Percentiles rank a stretch among this genome's conserved stretches.
These are phyloP conservation scores for Vitis rupestris DNA, from an alignment of 164 flowering plant genomes.

Conservation along the genomic window DNA sequence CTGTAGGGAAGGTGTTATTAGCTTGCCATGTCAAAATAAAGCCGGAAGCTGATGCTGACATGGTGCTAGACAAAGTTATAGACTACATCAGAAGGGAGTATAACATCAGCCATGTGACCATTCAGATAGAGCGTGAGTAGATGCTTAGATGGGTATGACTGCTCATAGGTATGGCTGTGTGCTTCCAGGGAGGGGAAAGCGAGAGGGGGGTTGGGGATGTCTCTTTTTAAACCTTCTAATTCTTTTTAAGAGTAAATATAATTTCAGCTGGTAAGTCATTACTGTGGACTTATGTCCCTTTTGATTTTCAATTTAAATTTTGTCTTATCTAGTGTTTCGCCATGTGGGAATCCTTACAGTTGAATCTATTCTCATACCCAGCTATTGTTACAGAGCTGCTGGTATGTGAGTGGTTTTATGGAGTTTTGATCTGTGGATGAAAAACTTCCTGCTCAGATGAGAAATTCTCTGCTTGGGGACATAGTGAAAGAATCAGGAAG, in stretches of 20 bases:
- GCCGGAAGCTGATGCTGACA: constrained; percentile 75
- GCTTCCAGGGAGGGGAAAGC: too few species aligned
- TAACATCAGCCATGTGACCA: constrained; percentile 86
- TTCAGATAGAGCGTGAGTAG: constrained; percentile 76
- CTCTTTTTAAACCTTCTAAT: not conserved
- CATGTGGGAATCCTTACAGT: not conserved
- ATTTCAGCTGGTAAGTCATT: not conserved
- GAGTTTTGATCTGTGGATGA: too few species aligned
- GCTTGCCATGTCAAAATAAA: constrained; percentile 82
- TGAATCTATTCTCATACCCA: not conserved
- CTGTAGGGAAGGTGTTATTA: constrained; percentile 75
- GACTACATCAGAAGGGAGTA: constrained; percentile 69
- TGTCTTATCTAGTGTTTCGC: too few species aligned
- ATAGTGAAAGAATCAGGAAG: too few species aligned
- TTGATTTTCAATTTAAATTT: not conserved
- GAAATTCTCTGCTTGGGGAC: too few species aligned
- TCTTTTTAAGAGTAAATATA: not conserved
- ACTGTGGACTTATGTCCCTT: not conserved
- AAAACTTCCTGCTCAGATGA: too few species aligned
- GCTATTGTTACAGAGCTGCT: not conserved
- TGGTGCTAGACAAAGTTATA: constrained; percentile 67
- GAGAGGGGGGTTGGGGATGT: not conserved
- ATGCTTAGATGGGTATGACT: not conserved
- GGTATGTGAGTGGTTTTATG: not conserved
- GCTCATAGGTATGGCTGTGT: not conserved